phyloP scores from a whole-genome alignment of 2,329 filamentous ascomycete species.

The Paramyrothecium roridum region DNA sequence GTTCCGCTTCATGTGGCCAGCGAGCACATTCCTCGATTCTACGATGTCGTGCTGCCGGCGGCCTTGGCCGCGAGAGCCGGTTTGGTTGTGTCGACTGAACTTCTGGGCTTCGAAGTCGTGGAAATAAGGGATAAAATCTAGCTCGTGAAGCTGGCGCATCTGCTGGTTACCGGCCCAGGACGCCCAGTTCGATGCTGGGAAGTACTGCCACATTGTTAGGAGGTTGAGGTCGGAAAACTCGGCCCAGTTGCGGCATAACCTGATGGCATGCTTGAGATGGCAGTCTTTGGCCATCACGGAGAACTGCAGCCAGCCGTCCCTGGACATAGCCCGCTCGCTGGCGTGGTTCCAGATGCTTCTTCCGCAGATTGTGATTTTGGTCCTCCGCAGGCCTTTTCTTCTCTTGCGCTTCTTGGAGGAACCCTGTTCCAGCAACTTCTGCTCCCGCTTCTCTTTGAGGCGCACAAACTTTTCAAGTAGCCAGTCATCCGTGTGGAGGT shows the following conservation, averaged over 20 bases:
- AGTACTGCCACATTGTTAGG: conserved; percentile 19
- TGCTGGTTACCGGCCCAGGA: conserved; percentile 17
- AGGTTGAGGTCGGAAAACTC: conserved; percentile 23
- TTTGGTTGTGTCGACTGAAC: conserved; percentile 11
- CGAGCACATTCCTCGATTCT: conserved; percentile 21
- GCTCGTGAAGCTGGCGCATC: conserved; percentile 19
- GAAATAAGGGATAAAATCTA: conserved; percentile 23
- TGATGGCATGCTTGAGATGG: conserved; percentile 19
- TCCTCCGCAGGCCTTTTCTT: conserved; percentile 1
- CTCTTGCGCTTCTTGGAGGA: conserved; percentile 1
- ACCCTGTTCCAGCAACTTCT: not conserved
- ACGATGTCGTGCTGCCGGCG: conserved; percentile 20
- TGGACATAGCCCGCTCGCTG: conserved; percentile 23
- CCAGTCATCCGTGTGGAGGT: conserved; percentile 20
- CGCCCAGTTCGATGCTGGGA: conserved; percentile 22
- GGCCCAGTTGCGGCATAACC: conserved; percentile 24
- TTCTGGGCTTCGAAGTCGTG: conserved; percentile 16
- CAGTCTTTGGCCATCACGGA: conserved; percentile 24
- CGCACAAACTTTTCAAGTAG: conserved; percentile 9
- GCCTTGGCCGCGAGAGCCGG: conserved; percentile 12
- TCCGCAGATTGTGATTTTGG: conserved; percentile 19
- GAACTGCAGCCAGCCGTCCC: conserved; percentile 27
- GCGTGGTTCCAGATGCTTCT: conserved; percentile 25
- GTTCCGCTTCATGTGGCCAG: conserved; percentile 23
- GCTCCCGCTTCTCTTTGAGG: not conserved